A percentile compares a stretch with the other conserved stretches of the same genome.
phyloP scores from a whole-genome alignment of 805 yeast species.

The Pichia deserticola region DNA sequence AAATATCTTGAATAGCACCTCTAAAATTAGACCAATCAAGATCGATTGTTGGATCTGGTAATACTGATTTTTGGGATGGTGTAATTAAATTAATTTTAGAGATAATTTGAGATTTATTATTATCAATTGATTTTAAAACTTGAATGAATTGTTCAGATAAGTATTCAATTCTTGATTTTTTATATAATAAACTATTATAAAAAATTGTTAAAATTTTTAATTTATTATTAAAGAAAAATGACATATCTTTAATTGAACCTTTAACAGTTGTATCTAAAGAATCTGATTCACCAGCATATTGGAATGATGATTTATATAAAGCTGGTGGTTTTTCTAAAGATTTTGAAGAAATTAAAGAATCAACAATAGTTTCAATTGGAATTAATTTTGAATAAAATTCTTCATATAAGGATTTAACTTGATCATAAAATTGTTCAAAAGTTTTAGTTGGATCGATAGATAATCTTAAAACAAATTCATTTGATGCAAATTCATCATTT shows the following conservation, averaged over 20 bases:
- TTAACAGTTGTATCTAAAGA: conserved; percentile 39
- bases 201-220: conserved; percentile 36
- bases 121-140: conserved; percentile 35
- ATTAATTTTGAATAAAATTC: conserved; percentile 30
- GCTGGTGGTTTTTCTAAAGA: conserved; percentile 53
- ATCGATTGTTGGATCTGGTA: conserved; percentile 85
- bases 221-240: conserved; percentile 41
- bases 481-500: conserved; percentile 41
- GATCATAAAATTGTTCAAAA: conserved; percentile 45
- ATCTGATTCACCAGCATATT: conserved; percentile 30
- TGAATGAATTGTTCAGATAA: conserved; percentile 67
- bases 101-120: conserved; percentile 35
- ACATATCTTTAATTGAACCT: conserved; percentile 59
- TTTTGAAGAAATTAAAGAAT: conserved; percentile 40
- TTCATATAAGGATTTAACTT: conserved; percentile 36
- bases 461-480: conserved; percentile 57
- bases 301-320: conserved; percentile 54
- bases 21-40: conserved; percentile 87
- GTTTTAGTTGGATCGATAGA: conserved; percentile 44
- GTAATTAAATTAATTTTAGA: conserved; percentile 67
- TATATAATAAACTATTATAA: conserved; percentile 74
- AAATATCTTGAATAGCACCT: conserved; percentile 96
- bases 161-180: conserved; percentile 57
- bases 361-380: conserved; percentile 50
- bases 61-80: conserved; percentile 42